Percentiles rank a stretch among this genome's conserved stretches.
phyloP scores from a whole-genome alignment of 208 protist species.

The Leishmania major region DNA sequence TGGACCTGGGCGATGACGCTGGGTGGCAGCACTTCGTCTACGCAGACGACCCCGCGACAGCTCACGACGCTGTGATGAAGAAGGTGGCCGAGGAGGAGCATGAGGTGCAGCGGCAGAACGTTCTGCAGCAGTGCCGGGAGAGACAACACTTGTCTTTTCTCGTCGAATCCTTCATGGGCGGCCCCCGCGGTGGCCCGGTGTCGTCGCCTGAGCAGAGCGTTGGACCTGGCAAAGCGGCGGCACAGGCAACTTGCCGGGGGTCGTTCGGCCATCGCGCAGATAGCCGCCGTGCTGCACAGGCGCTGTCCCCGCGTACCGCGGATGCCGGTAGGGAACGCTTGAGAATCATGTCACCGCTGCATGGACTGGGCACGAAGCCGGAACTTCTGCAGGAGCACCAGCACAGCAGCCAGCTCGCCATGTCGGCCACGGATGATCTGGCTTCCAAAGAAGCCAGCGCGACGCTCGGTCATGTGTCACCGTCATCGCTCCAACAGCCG shows the following conservation, averaged over 20 bases:
- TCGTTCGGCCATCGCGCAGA: not conserved
- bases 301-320: not conserved
- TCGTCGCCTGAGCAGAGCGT: not conserved
- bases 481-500: not conserved
- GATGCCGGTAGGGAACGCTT: not conserved
- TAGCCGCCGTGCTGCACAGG: not conserved
- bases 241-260: not conserved
- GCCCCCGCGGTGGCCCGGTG: not conserved
- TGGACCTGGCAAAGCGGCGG: not conserved
- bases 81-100: constrained; percentile 38
- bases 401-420: too few species aligned
- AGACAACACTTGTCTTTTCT: constrained; percentile 12
- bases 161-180: not conserved
- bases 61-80: constrained; percentile 44
- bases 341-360: not conserved
- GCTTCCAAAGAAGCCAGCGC: not conserved
- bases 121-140: constrained; percentile 30
- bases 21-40: constrained; percentile 22
- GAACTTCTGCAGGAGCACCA: not conserved
- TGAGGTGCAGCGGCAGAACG: constrained; percentile 38
- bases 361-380: not conserved
- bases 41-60: constrained; percentile 44
- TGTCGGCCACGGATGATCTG: not conserved
- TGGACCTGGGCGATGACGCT: not conserved
- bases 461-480: not conserved